Evolutionary conservation across 129 eudicot species (phyloP), one percentile per base, ranked within the genome.

Genomic region (Centrapalus pauciflorus): DNA sequence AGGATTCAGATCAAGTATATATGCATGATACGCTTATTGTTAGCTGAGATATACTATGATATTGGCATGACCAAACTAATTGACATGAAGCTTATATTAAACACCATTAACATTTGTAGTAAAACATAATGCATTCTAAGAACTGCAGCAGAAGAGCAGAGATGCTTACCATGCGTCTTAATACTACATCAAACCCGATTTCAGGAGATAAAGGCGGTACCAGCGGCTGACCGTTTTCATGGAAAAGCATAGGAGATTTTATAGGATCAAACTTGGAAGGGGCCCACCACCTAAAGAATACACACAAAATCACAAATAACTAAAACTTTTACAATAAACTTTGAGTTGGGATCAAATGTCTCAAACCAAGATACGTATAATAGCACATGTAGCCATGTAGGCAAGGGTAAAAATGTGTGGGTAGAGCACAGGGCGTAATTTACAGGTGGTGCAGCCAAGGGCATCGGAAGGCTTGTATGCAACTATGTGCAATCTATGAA

Each of bases 241-340:
- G 81, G 80, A 94, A 94, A 69, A 94, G 84, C 99, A 94, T 89
- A 10, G 99, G 99, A 29, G 99, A 89, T 48, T 84, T 94, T 52
- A 82, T 77, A 63, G 99, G 95, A 55, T 94, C 95, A 72, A 94
- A 89, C 80, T 94, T 94, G 54, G 96, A 85, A 43, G 99, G 99
- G 73, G 95, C 97, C 99, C 99, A 89, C 97, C 99, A 94, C 99
- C 99, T 94, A 40, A 52, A 24, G 13, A 34, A 70, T 38, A 49
- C 52, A 10, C 8, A n/a, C n/a, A n/a, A 21, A 11, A 68, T 64
- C 32, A 38, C 30, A 56, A 17, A 71, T 64, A 73, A 50, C 19
- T 33, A 13, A 13, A 21, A 54, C 8, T 29, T 30, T 40, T 30
- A 61, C 37, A 66, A 37, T 23, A 20, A 65, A 29, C 21, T 29